Percentiles rank a stretch among this genome's conserved stretches.
phyloP scores from a whole-genome alignment of 2,329 filamentous ascomycete genomes.

The Sporothrix dimorphospora region DNA sequence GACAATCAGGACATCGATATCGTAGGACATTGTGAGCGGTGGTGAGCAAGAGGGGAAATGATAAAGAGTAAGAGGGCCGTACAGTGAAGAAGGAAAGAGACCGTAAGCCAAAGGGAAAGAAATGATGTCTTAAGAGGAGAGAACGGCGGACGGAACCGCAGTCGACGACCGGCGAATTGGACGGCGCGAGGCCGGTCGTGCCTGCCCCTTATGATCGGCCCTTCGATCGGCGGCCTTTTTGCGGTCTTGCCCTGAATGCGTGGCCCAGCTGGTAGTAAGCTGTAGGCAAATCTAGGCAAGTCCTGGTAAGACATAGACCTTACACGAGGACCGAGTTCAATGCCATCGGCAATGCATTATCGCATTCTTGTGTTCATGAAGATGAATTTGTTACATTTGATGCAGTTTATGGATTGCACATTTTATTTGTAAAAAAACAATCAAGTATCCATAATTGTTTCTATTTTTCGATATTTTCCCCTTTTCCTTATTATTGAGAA shows the following conservation, averaged over 20 bases:
- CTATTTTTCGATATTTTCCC: not conserved
- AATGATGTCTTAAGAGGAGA: no score
- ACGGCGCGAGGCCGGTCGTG: constrained; percentile 14
- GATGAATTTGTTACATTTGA: no score
- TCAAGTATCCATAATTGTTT: not conserved
- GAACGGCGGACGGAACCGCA: not conserved
- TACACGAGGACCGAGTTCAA: not conserved
- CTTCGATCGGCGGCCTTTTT: not conserved
- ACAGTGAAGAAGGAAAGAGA: not conserved
- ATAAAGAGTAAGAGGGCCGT: no score
- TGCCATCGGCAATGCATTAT: not conserved
- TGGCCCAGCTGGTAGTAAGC: not conserved
- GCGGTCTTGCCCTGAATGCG: not conserved
- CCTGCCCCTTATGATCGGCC: not conserved
- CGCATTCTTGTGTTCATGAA: not conserved
- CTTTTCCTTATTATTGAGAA: not conserved
- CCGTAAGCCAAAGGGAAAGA: no score
- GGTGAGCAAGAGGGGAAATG: no score
- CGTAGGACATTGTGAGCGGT: not conserved
- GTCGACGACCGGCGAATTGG: not conserved
- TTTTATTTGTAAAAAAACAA: no score
- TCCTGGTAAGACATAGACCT: not conserved
- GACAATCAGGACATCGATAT: constrained; percentile 46
- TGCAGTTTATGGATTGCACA: no score
- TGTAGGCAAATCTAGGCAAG: not conserved